phyloP scores from a whole-genome alignment of 2,329 filamentous ascomycete species.

The Fusarium sp. region DNA sequence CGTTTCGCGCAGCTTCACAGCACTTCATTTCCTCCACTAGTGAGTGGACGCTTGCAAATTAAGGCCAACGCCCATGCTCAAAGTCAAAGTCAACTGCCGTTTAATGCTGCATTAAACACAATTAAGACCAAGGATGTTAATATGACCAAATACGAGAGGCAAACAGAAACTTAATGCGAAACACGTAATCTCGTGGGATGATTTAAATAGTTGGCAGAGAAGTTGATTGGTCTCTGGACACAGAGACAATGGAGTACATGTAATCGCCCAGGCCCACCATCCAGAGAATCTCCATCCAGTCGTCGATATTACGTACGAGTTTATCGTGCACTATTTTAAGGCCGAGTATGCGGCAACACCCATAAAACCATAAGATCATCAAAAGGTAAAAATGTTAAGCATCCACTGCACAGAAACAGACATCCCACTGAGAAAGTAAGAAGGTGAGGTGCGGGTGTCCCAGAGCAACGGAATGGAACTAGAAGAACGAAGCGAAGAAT shows the following conservation, averaged over 20 bases:
- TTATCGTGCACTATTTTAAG: slow-evolving; percentile 35
- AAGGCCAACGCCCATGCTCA: neutral
- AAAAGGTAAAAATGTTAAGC: slow-evolving; percentile 18
- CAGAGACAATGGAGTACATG: slow-evolving; percentile 31
- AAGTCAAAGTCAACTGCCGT: neutral
- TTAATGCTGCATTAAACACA: neutral
- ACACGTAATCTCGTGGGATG: too few relatives aligned
- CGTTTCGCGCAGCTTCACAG: neutral
- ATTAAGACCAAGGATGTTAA: neutral
- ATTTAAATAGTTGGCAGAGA: slow-evolving; percentile 3
- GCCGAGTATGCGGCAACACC: slow-evolving; percentile 15
- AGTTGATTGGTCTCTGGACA: slow-evolving; percentile 11
- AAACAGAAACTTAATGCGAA: neutral
- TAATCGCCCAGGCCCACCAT: neutral
- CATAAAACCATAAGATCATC: slow-evolving; percentile 36
- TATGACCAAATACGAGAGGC: neutral
- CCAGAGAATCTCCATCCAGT: slow-evolving; percentile 28
- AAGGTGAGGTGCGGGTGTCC: slow-evolving; percentile 13
- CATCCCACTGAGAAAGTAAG: slow-evolving; percentile 31
- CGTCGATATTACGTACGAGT: slow-evolving; percentile 35
- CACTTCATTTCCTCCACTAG: slow-evolving; percentile 7
- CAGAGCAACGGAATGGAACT: slow-evolving; percentile 18
- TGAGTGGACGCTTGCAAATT: neutral
- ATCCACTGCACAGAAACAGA: slow-evolving; percentile 20
- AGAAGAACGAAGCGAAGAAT: slow-evolving; percentile 25